Evolutionary conservation across 148 eudicot species (phyloP), one percentile per base, ranked within the genome.

Genomic region (Silene latifolia): DNA sequence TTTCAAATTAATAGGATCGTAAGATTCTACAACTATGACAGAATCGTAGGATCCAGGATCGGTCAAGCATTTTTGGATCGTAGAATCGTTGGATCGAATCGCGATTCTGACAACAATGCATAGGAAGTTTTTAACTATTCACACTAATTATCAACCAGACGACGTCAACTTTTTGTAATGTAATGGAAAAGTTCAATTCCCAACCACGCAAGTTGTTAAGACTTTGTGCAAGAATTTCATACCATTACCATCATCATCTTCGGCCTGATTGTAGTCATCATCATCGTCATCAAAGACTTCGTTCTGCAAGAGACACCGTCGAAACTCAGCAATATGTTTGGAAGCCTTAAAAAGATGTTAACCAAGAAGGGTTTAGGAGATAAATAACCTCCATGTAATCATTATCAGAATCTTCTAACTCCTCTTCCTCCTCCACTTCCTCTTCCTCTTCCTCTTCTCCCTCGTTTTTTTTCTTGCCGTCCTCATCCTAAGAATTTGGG

Each of bases 401-500:
- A 35, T 63, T 76, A 8, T 66, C 76, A 2, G 8, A 24, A 4
- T 80, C 76, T 5, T 67, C 80, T 12, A 75, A 75, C 14, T 65
- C 72, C 35, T 80, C 82, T 42, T 80, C 83, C 4, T 72, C 69
- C 3, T 80, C 83, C 29, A 1, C 29, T 27, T 80, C 82, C 39
- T 80, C 83, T 4, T 72, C 69, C 5, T 80, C 83, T 0, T 80
- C 82, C 10, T 76, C 79, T 12, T 76, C 83, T 48, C 64, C 68
- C n/a, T 64, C 82, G 65, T 75, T 66, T 19, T 47, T 56, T 47
- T 80, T 48, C 27, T 63, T 66, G 64, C 23, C 56, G 32, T 59
- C 76, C 9, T 20, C 66, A 80, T 58, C 76, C 80, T 80, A 27
- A n/a, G 48, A 60, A 48, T 59, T 48, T 58, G 21, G 19, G 18